Base-by-base conservation (phyloP, 306 rosid genomes). In the Lupinus albus region DNA sequence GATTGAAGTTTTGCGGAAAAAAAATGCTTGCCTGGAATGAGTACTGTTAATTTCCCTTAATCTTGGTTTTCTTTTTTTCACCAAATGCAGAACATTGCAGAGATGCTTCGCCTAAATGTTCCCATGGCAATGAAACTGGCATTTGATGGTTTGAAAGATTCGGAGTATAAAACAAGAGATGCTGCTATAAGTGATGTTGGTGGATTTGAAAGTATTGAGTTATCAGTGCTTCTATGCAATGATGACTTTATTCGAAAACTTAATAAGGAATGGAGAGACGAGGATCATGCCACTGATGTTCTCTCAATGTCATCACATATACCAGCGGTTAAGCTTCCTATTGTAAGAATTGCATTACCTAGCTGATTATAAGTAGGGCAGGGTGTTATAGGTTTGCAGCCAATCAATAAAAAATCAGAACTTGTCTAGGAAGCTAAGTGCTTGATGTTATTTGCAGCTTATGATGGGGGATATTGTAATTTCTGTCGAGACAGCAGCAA, bases 231-330 rank as follows among this genome's bases (percentile, higher is more conserved):
- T 75, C 88, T 93, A 54, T 89, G 91, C 71, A 84, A 93, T 14
- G 94, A 93, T 20, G 83, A 82, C 20, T 86, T 93, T 80, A 92
- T 92, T 48, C 70, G 75, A 11, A 88, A 89, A 75, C 91, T 86
- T 54, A 93, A 93, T 57, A 89, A 83, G 70, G 98, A 93, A 71
- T 93, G 95, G 98, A 84, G 98, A 82, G 88, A 79, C 42, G 95
- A 89, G 83, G 98, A 92, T 81, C 85, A 72, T 3, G 85, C 97
- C 52, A 87, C 89, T 1, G 95, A 88, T 79, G 96, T 93, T 56
- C 93, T 92, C 58, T 93, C 91, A 51, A 83, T 86, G 98, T 89
- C 96, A 16, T 85, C 84, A 42, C 91, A 92, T 72, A 69, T 79
- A 4, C 88, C 96, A 33, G 93, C 78, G 66, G 80, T 84, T 68